Conservation (phyloP, 305 asterid species). For the Striga hermonthica region DNA sequence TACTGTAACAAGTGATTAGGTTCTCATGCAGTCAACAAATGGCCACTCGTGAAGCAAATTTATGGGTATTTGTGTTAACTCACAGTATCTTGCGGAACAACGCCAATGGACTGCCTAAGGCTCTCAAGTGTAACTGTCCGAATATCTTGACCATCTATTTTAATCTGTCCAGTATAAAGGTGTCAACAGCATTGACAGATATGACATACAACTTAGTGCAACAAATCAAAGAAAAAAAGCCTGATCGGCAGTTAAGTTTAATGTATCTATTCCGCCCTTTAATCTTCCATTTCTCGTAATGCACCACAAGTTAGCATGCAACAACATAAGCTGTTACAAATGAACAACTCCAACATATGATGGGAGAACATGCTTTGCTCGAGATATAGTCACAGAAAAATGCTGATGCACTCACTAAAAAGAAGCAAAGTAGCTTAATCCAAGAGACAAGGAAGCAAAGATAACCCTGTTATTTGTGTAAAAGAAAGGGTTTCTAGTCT, state of each 20-base stretch:
- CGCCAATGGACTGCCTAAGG: slow-evolving; percentile 89
- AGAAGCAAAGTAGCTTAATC: slow-evolving; percentile 19
- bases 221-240: slow-evolving; percentile 12
- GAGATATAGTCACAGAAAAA: slow-evolving; percentile 13
- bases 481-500: slow-evolving; percentile 35
- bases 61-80: slow-evolving; percentile 36
- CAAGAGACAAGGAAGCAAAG: slow-evolving; percentile 1
- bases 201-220: slow-evolving; percentile 15
- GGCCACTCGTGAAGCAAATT: slow-evolving; percentile 15
- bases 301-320: slow-evolving; percentile 15
- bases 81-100: slow-evolving; percentile 99
- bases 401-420: slow-evolving; percentile 13
- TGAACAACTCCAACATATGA: slow-evolving; percentile 15
- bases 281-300: slow-evolving; percentile 1
- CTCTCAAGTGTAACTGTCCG: slow-evolving; percentile 79
- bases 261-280: slow-evolving; percentile 1
- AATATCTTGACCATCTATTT: slow-evolving; percentile 90
- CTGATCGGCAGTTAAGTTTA: neutral
- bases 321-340: slow-evolving; percentile 14
- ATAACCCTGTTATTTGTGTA: slow-evolving; percentile 4
- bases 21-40: slow-evolving; percentile 10
- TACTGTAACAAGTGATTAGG: slow-evolving; percentile 12
- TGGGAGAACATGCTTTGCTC: slow-evolving; percentile 17
- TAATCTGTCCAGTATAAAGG: slow-evolving; percentile 54
- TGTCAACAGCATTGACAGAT: slow-evolving; percentile 16